These are phyloP conservation scores for Clathrus columnatus DNA, from an alignment of 768 basidiomycete species.

Conservation along the genomic window DNA sequence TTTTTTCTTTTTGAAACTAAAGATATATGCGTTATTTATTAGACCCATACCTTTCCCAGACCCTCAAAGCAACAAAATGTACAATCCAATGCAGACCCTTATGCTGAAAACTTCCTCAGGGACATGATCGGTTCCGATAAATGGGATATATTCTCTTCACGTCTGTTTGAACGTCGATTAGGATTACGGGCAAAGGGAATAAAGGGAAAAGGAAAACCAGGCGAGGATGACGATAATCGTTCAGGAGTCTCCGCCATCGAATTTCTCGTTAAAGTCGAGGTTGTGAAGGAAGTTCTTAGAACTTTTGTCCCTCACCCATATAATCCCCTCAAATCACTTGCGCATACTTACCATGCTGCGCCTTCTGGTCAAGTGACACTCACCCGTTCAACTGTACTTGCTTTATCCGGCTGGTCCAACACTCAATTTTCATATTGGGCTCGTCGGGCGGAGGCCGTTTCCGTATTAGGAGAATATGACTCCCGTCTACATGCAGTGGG, in stretches of 20 bases:
- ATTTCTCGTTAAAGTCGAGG: constrained; percentile 44
- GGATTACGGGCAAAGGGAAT: constrained; percentile 22
- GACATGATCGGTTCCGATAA: constrained; percentile 35
- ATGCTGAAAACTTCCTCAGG: constrained; percentile 36
- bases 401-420: constrained; percentile 44
- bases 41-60: constrained; percentile 9
- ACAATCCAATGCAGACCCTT: constrained; percentile 27
- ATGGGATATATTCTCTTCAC: constrained; percentile 39
- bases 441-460: constrained; percentile 41
- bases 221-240: constrained; percentile 18
- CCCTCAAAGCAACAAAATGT: constrained; percentile 5
- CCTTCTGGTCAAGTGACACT: constrained; percentile 37
- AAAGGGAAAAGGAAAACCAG: constrained; percentile 11
- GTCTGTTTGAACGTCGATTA: constrained; percentile 37
- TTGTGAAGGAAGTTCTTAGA: constrained; percentile 40
- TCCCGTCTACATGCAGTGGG: constrained; percentile 32
- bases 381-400: constrained; percentile 39
- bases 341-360: constrained; percentile 30
- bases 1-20: not conserved
- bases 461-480: constrained; percentile 36
- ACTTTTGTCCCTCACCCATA: constrained; percentile 46
- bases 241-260: constrained; percentile 38
- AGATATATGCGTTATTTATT: not conserved
- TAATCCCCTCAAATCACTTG: constrained; percentile 40
- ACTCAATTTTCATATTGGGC: constrained; percentile 49